A percentile compares a stretch with the other conserved stretches of the same genome.
phyloP scores from a whole-genome alignment of 345 rosid species.

The Adansonia digitata region DNA sequence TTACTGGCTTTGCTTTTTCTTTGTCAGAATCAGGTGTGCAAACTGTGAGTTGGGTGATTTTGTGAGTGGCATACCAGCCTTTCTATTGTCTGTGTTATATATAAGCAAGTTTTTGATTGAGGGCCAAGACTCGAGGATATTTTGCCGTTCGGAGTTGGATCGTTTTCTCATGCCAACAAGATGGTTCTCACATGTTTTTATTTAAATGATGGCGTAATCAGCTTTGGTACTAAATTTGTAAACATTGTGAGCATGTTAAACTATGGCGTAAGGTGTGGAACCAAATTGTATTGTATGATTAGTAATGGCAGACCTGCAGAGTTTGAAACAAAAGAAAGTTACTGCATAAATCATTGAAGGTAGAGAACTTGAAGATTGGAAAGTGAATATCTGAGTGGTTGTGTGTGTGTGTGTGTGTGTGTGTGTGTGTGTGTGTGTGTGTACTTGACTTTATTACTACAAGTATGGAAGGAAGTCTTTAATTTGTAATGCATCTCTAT shows the following conservation, averaged over 20 bases:
- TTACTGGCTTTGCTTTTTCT: neutral
- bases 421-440: no score
- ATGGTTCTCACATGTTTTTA: neutral
- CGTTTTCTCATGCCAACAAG: neutral
- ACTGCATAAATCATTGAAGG: neutral
- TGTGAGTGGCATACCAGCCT: neutral
- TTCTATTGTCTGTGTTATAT: neutral
- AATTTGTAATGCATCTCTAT: no score
- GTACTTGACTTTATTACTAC: no score
- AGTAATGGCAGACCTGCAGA: neutral
- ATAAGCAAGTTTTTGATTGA: neutral
- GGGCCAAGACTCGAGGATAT: neutral
- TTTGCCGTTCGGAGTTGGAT: neutral
- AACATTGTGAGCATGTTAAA: neutral
- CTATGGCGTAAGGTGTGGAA: no score
- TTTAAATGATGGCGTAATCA: neutral
- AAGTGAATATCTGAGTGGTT: neutral
- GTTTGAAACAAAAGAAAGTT: neutral
- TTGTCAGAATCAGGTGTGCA: neutral
- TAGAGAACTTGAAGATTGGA: neutral
- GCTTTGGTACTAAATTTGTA: neutral
- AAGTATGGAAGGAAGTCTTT: neutral
- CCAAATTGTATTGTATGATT: no score
- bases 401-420: no score
- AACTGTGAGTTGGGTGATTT: constrained; percentile 8